phyloP scores from a whole-genome alignment of 495 filamentous ascomycete genomes.

The Penicillium herquei region DNA sequence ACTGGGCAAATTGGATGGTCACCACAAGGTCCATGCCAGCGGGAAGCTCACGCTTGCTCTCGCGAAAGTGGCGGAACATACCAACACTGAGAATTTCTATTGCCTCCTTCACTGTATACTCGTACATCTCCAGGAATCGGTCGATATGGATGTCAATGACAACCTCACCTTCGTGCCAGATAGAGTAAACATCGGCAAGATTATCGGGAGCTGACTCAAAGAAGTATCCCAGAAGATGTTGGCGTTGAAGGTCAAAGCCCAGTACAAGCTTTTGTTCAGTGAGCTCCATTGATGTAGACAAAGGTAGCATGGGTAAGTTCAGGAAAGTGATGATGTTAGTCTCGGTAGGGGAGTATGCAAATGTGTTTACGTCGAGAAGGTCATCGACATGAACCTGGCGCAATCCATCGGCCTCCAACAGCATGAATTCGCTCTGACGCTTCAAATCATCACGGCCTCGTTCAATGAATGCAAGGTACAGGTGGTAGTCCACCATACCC shows the following conservation, averaged over 20 bases:
- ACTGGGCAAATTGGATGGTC: slow-evolving; percentile 33
- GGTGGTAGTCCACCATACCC: slow-evolving; percentile 35
- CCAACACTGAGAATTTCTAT: slow-evolving; percentile 9
- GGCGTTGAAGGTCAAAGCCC: slow-evolving; percentile 26
- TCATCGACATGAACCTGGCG: slow-evolving; percentile 22
- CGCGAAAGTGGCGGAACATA: slow-evolving; percentile 13
- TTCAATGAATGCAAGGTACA: slow-evolving; percentile 32
- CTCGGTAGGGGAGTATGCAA: slow-evolving; percentile 7
- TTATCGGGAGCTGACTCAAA: slow-evolving; percentile 26
- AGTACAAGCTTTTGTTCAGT: slow-evolving; percentile 26
- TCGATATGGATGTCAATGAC: slow-evolving; percentile 13
- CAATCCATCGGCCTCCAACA: slow-evolving; percentile 28
- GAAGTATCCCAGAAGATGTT: slow-evolving; percentile 27
- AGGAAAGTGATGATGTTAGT: slow-evolving; percentile 25
- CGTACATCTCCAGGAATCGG: slow-evolving; percentile 14
- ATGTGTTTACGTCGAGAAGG: slow-evolving; percentile 6
- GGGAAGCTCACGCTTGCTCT: slow-evolving; percentile 7
- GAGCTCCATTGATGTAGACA: background rate
- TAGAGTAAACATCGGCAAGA: slow-evolving; percentile 23
- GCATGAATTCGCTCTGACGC: slow-evolving; percentile 19
- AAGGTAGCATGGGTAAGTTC: slow-evolving; percentile 25
- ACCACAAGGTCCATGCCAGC: slow-evolving; percentile 38
- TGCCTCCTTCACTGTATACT: slow-evolving; percentile 5
- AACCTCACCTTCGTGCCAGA: slow-evolving; percentile 29
- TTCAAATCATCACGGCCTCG: slow-evolving; percentile 7